These are phyloP conservation scores for Trametes polyzona DNA, from an alignment of 1,284 basidiomycete species.

Conservation along the genomic window DNA sequence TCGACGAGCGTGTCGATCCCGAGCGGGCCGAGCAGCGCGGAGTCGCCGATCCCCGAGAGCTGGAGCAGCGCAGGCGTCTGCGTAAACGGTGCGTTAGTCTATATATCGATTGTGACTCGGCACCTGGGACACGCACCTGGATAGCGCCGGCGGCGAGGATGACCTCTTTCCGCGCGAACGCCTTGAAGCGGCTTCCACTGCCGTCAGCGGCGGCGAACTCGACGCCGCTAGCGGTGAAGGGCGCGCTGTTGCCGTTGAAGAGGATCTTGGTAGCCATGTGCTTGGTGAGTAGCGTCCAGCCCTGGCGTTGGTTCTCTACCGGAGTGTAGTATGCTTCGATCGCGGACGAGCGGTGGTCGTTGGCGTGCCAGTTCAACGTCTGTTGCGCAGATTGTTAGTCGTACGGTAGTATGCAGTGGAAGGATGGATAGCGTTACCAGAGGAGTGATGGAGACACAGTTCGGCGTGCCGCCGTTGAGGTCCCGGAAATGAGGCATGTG, in stretches of 20 bases:
- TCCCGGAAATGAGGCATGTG: slow-evolving; percentile 52
- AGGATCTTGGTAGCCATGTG: slow-evolving; percentile 57
- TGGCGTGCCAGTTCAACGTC: slow-evolving; percentile 38
- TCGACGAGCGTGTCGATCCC: slow-evolving; percentile 43
- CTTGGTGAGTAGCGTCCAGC: slow-evolving; percentile 41
- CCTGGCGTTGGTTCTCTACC: slow-evolving; percentile 37
- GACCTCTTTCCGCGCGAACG: slow-evolving; percentile 55
- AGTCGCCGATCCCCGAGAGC: slow-evolving; percentile 50
- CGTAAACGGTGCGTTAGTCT: no score
- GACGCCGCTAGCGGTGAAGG: slow-evolving; percentile 55
- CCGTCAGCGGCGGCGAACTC: slow-evolving; percentile 44
- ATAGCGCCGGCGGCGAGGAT: slow-evolving; percentile 53
- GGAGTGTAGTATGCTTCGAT: slow-evolving; percentile 48
- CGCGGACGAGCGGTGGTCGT: slow-evolving; percentile 43
- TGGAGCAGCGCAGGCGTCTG: slow-evolving; percentile 47
- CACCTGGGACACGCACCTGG: background rate
- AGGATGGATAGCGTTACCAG: slow-evolving; percentile 35
- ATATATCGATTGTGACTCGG: background rate
- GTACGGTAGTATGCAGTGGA: background rate
- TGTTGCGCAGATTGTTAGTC: slow-evolving; percentile 6
- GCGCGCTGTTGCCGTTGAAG: slow-evolving; percentile 45
- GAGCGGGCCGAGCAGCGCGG: slow-evolving; percentile 40
- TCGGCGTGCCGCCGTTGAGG: slow-evolving; percentile 58
- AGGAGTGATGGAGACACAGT: slow-evolving; percentile 59
- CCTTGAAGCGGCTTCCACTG: slow-evolving; percentile 29